phyloP scores from a whole-genome alignment of 1,284 basidiomycete genomes.

The Porogramme epimiltina region DNA sequence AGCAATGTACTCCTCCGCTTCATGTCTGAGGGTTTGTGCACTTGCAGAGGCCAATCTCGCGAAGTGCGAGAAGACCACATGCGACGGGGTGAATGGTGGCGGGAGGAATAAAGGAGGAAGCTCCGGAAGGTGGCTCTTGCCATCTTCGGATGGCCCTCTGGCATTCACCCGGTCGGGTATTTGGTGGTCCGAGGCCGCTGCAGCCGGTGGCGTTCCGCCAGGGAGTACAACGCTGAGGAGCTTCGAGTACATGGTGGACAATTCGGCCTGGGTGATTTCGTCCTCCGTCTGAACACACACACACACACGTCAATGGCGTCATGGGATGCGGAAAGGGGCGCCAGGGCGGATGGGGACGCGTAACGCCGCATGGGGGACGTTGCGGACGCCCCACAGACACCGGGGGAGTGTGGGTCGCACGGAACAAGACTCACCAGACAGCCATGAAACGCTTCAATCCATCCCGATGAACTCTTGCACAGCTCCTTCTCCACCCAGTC shows the following conservation, averaged over 20 bases:
- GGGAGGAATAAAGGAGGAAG: slow-evolving; percentile 63
- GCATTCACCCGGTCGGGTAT: slow-evolving; percentile 25
- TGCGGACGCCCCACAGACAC: background rate
- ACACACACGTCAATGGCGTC: slow-evolving; percentile 14
- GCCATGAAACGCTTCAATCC: slow-evolving; percentile 69
- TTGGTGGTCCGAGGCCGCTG: slow-evolving; percentile 15
- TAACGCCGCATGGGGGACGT: slow-evolving; percentile 5
- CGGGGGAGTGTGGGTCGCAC: background rate
- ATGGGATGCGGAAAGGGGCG: slow-evolving; percentile 3
- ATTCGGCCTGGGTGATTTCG: slow-evolving; percentile 43
- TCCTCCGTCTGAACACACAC: slow-evolving; percentile 48
- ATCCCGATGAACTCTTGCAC: slow-evolving; percentile 66
- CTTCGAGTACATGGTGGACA: slow-evolving; percentile 52
- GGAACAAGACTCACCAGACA: slow-evolving; percentile 59
- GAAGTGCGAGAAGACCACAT: slow-evolving; percentile 69
- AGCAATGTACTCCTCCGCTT: slow-evolving; percentile 61
- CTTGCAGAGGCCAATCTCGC: slow-evolving; percentile 56
- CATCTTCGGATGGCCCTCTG: slow-evolving; percentile 26
- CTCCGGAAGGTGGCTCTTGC: slow-evolving; percentile 32
- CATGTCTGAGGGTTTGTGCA: slow-evolving; percentile 55
- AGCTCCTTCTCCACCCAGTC: slow-evolving; percentile 76
- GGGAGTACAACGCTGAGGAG: slow-evolving; percentile 57
- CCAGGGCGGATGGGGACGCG: slow-evolving; percentile 10
- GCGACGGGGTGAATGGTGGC: slow-evolving; percentile 74
- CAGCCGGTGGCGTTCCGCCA: slow-evolving; percentile 26